These are phyloP conservation scores for Fusarium sp. DNA, from an alignment of 2,329 filamentous ascomycete species.

Conservation along the genomic window DNA sequence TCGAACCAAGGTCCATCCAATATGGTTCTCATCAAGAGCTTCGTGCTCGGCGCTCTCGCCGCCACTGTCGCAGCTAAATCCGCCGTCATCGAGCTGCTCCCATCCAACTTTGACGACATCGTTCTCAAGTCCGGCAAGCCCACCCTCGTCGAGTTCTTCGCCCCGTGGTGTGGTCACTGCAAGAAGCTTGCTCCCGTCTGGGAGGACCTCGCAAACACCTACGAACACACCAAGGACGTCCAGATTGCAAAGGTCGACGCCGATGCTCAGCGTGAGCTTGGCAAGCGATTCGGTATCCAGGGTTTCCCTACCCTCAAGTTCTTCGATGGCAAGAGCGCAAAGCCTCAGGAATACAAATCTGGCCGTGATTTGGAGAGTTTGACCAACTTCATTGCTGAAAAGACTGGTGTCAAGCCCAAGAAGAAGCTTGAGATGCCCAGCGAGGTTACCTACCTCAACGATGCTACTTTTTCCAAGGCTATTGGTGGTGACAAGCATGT, in stretches of 20 bases:
- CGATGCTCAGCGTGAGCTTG: conserved; percentile 85
- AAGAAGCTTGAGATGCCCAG: conserved; percentile 79
- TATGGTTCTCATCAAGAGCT: conserved; percentile 70
- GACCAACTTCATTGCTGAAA: conserved; percentile 81
- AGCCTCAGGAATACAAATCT: conserved; percentile 85
- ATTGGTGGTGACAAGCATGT: conserved; percentile 90
- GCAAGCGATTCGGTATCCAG: conserved; percentile 87
- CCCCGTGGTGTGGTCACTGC: conserved; percentile 99
- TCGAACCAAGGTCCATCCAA: conserved; percentile 32
- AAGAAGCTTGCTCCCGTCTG: conserved; percentile 95
- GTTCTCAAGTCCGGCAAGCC: conserved; percentile 94
- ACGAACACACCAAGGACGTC: conserved; percentile 77
- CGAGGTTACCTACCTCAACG: conserved; percentile 81
- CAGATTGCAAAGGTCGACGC: conserved; percentile 97
- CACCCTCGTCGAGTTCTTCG: conserved; percentile 97
- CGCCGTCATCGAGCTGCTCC: conserved; percentile 88
- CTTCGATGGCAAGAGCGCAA: conserved; percentile 94
- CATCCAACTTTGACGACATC: conserved; percentile 89
- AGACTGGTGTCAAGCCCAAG: conserved; percentile 86
- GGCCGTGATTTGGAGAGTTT: conserved; percentile 90
- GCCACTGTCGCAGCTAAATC: conserved; percentile 74
- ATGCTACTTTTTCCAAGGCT: conserved; percentile 78
- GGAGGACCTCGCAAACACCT: conserved; percentile 84
- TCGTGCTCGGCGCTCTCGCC: conserved; percentile 67
- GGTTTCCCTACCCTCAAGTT: conserved; percentile 98